These are phyloP conservation scores for Pleurostoma richardsiae DNA, from an alignment of 2,329 filamentous ascomycete genomes.

Conservation along the genomic window DNA sequence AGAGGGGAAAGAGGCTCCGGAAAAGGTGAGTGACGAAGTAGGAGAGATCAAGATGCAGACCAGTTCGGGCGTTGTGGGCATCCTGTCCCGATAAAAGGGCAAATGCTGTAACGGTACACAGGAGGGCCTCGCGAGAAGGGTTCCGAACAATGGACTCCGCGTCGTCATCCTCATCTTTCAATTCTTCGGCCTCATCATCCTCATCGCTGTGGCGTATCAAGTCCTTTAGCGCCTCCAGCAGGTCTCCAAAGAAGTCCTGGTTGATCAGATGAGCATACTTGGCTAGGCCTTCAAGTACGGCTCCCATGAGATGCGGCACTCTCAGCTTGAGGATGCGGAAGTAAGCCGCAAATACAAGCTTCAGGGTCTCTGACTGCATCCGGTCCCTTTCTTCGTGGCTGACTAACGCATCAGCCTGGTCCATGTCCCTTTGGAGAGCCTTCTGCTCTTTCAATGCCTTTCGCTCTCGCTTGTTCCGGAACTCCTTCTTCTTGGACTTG, in stretches of 20 bases:
- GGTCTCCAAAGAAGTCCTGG: slow-evolving; percentile 96
- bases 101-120: slow-evolving; percentile 94
- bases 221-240: slow-evolving; percentile 91
- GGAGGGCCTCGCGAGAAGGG: slow-evolving; percentile 76
- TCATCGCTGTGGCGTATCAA: slow-evolving; percentile 73
- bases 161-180: slow-evolving; percentile 42
- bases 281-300: slow-evolving; percentile 87
- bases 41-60: slow-evolving; percentile 83
- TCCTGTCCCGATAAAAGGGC: slow-evolving; percentile 95
- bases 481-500: slow-evolving; percentile 73
- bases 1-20: slow-evolving; percentile 72
- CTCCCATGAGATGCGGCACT: slow-evolving; percentile 84
- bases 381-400: slow-evolving; percentile 88
- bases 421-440: slow-evolving; percentile 86
- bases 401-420: slow-evolving; percentile 83
- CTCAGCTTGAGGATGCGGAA: slow-evolving; percentile 89
- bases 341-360: slow-evolving; percentile 91
- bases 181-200: slow-evolving; percentile 41
- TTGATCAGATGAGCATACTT: slow-evolving; percentile 97
- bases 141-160: slow-evolving; percentile 55
- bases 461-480: slow-evolving; percentile 80
- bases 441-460: slow-evolving; percentile 85
- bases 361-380: slow-evolving; percentile 93
- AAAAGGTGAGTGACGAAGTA: slow-evolving; percentile 97
- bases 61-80: slow-evolving; percentile 73